These are phyloP conservation scores for Russula foetens DNA, from an alignment of 768 basidiomycete genomes.

Conservation along the genomic window DNA sequence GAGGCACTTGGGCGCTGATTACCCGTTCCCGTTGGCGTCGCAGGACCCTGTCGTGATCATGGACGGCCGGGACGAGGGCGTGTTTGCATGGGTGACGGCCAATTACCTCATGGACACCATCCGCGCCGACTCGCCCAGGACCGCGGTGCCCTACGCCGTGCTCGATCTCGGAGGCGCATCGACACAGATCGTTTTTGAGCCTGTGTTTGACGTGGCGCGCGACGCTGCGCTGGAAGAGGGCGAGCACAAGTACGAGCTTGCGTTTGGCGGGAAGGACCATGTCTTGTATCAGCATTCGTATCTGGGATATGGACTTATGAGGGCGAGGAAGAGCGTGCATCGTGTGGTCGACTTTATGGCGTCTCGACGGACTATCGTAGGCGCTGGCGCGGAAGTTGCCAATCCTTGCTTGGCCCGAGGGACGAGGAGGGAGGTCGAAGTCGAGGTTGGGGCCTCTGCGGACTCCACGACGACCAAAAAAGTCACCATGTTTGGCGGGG, in stretches of 20 bases:
- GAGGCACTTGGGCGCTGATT: conserved; percentile 44
- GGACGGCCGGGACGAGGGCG: conserved; percentile 95
- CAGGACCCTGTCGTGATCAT: conserved; percentile 74
- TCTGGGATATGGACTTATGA: conserved; percentile 93
- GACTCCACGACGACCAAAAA: conserved; percentile 33
- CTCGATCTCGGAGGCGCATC: conserved; percentile 96
- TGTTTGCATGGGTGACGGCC: conserved; percentile 98
- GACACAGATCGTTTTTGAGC: conserved; percentile 97
- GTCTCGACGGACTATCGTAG: conserved; percentile 32
- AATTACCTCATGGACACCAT: conserved; percentile 85
- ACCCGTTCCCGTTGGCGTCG: conserved; percentile 59
- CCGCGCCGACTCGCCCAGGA: conserved; percentile 39
- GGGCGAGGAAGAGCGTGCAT: conserved; percentile 76
- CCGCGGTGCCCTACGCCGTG: conserved; percentile 68
- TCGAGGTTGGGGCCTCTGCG: conserved; percentile 41
- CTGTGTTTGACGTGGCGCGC: conserved; percentile 41
- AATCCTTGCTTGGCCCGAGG: conserved; percentile 81
- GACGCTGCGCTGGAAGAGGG: conserved; percentile 52
- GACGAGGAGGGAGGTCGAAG: conserved; percentile 52
- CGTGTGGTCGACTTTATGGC: conserved; percentile 84
- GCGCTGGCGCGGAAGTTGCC: conserved; percentile 35
- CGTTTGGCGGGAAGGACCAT: conserved; percentile 61
- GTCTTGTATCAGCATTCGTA: conserved; percentile 96
- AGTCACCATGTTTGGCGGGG: conserved; percentile 82
- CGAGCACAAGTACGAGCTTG: conserved; percentile 85